Percentiles rank a stretch among this genome's conserved stretches.
phyloP scores from a whole-genome alignment of 176 grass and related monocot genomes.

The Sorghum bicolor region DNA sequence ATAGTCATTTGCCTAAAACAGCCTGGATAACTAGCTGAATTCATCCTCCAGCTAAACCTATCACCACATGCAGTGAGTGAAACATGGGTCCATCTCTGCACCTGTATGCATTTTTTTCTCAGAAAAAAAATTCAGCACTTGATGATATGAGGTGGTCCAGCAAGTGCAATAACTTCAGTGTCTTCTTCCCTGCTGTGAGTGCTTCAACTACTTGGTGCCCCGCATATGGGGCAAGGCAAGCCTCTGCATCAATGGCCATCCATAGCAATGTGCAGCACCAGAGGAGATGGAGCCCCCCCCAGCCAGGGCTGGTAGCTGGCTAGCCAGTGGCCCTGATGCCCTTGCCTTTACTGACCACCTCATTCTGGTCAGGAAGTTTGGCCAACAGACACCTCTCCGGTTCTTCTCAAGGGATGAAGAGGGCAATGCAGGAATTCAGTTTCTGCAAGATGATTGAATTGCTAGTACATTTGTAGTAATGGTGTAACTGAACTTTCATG shows the following conservation, averaged over 20 bases:
- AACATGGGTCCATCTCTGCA: conserved; percentile 37
- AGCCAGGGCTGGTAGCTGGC: conserved; percentile 15
- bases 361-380: not conserved
- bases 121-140: conserved; percentile 13
- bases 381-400: not conserved
- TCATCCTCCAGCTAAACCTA: conserved; percentile 17
- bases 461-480: conserved; percentile 3
- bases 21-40: not conserved
- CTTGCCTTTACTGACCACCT: conserved; percentile 11
- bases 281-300: conserved; percentile 26
- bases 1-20: not conserved
- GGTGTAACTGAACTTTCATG: not conserved
- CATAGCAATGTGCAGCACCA: conserved; percentile 18
- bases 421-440: conserved; percentile 15
- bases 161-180: conserved; percentile 38
- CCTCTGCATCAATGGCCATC: conserved; percentile 40
- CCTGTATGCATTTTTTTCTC: not conserved
- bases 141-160: conserved; percentile 45
- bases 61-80: conserved; percentile 30
- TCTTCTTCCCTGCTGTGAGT: conserved; percentile 35
- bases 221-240: conserved; percentile 39
- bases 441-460: not conserved
- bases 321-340: conserved; percentile 11
- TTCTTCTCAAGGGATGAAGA: conserved; percentile 21
- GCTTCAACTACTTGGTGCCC: conserved; percentile 48